Evolutionary conservation across 2,329 filamentous ascomycete species (phyloP).

Genomic region (Nemania bipapillata): DNA sequence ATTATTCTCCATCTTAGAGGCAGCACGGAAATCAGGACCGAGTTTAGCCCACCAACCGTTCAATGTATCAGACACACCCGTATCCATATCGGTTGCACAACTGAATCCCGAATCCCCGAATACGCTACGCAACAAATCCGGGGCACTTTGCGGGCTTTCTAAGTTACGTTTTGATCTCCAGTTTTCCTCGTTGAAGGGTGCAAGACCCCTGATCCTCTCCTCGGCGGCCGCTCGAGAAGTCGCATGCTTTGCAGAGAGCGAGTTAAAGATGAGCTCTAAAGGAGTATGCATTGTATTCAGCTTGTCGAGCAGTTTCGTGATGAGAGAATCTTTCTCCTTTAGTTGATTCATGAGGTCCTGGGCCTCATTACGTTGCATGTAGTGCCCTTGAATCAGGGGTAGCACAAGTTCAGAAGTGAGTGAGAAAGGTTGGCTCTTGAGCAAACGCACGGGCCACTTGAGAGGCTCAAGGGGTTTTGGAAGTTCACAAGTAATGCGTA

Average conservation of each 20-base stretch:
- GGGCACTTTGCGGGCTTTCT: slow-evolving; percentile 49
- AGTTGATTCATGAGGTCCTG: slow-evolving; percentile 58
- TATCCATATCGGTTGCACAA: slow-evolving; percentile 46
- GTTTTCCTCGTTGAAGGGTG: slow-evolving; percentile 57
- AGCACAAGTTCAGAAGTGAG: slow-evolving; percentile 63
- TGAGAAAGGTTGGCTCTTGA: slow-evolving; percentile 56
- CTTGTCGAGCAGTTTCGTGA: slow-evolving; percentile 65
- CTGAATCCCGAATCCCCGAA: slow-evolving; percentile 55
- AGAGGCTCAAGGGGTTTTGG: slow-evolving; percentile 71
- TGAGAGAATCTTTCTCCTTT: slow-evolving; percentile 63
- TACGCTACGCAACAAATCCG: slow-evolving; percentile 55
- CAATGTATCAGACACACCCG: slow-evolving; percentile 52
- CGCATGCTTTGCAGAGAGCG: slow-evolving; percentile 61
- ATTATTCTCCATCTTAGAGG: slow-evolving; percentile 38
- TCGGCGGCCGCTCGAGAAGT: slow-evolving; percentile 58
- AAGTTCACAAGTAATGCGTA: slow-evolving; percentile 69
- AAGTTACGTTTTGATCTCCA: slow-evolving; percentile 53
- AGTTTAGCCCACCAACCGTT: slow-evolving; percentile 64
- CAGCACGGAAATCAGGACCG: slow-evolving; percentile 42
- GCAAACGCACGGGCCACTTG: slow-evolving; percentile 72
- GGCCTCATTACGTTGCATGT: slow-evolving; percentile 55
- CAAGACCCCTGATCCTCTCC: slow-evolving; percentile 63
- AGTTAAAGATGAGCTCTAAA: slow-evolving; percentile 65
- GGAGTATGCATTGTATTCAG: slow-evolving; percentile 63
- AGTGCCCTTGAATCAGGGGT: slow-evolving; percentile 62